These are phyloP conservation scores for Fusarium sp. DNA, from an alignment of 2,329 filamentous ascomycete genomes.

Conservation along the genomic window DNA sequence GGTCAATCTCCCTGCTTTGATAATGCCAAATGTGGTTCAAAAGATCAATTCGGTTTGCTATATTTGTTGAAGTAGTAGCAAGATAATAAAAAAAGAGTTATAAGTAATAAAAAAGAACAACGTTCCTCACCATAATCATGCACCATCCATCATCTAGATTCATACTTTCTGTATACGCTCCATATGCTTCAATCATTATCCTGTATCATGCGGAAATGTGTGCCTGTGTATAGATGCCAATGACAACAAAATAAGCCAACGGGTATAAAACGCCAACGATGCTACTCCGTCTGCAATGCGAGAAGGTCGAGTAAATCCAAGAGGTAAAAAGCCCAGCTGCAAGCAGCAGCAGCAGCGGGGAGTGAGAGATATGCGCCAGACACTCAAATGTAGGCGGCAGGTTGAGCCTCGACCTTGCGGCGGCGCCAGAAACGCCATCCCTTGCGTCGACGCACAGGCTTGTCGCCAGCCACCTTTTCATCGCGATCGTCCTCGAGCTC, in stretches of 20 bases:
- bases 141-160: constrained; percentile 39
- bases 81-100: not conserved
- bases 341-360: not conserved
- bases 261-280: constrained; percentile 54
- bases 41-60: constrained; percentile 19
- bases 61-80: constrained; percentile 25
- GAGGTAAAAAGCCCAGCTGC: not conserved
- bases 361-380: not conserved
- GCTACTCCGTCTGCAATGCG: constrained; percentile 44
- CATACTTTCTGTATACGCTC: constrained; percentile 33
- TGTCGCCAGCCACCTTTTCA: constrained; percentile 36
- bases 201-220: constrained; percentile 37
- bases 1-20: constrained; percentile 23
- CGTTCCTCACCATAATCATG: constrained; percentile 33
- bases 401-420: constrained; percentile 40
- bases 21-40: constrained; percentile 7
- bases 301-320: constrained; percentile 12
- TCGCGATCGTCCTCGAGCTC: constrained; percentile 62
- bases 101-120: constrained; percentile 2
- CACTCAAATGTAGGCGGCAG: constrained; percentile 23
- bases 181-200: constrained; percentile 43
- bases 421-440: constrained; percentile 47
- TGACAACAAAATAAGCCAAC: constrained; percentile 39
- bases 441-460: constrained; percentile 35
- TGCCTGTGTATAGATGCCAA: constrained; percentile 39